phyloP scores from a whole-genome alignment of 129 eudicot genomes.

The Tagetes erecta region DNA sequence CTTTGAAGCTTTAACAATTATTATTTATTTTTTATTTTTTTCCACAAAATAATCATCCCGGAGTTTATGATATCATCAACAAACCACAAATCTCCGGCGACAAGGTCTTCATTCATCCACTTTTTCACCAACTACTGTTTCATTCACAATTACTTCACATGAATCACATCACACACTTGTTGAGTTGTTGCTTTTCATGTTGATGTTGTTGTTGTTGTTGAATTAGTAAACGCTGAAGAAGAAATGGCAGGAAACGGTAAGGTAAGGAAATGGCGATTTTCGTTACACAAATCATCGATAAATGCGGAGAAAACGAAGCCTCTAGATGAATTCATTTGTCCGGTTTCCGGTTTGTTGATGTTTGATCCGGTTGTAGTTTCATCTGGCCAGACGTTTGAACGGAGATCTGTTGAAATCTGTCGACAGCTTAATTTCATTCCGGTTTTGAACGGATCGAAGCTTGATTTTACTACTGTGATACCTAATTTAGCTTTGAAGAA shows the following conservation, averaged over 20 bases:
- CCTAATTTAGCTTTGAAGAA: constrained; percentile 68
- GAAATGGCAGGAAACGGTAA: constrained; percentile 58
- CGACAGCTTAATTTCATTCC: constrained; percentile 51
- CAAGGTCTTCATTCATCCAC: constrained; percentile 20
- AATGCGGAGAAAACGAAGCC: constrained; percentile 39
- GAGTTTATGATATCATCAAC: constrained; percentile 16
- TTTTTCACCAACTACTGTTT: constrained; percentile 12
- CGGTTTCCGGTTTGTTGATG: constrained; percentile 63
- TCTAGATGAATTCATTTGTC: constrained; percentile 65
- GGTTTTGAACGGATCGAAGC: constrained; percentile 52
- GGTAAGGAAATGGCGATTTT: constrained; percentile 48
- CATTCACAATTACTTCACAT: constrained; percentile 7
- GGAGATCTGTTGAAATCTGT: constrained; percentile 54
- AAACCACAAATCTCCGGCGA: constrained; percentile 11
- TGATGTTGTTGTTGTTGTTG: too few relatives aligned
- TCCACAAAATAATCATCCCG: constrained; percentile 2
- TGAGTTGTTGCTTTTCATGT: too few relatives aligned
- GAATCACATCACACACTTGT: constrained; percentile 20
- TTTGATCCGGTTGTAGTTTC: constrained; percentile 76
- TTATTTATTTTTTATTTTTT: background rate
- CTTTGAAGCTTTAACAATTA: background rate
- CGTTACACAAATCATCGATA: constrained; percentile 33
- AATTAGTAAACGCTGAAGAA: background rate
- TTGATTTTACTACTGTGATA: constrained; percentile 60
- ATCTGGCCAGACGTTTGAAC: constrained; percentile 87